Evolutionary conservation across 164 flowering plant species (phyloP).

Genomic region (Aristolochia californica): DNA sequence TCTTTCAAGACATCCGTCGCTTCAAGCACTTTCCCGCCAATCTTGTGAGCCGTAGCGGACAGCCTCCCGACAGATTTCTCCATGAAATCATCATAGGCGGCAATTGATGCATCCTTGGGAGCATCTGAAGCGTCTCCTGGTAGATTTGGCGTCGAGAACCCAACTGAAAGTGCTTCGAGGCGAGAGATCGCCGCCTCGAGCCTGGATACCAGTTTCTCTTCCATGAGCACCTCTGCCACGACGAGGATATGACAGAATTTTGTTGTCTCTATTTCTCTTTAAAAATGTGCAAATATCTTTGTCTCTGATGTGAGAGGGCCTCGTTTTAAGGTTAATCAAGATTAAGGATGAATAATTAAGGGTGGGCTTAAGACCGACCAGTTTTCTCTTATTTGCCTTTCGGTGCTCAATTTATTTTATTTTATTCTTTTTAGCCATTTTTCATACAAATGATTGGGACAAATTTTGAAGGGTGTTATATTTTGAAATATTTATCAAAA

Average conservation of each 20-base stretch:
- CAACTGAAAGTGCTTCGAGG: constrained; percentile 50
- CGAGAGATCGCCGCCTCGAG: constrained; percentile 82
- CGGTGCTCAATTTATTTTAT: too few species aligned
- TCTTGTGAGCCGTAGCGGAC: constrained; percentile 62
- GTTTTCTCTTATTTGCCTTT: too few species aligned
- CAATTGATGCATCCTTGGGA: constrained; percentile 47
- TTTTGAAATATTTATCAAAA: too few species aligned
- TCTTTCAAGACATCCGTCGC: constrained; percentile 48
- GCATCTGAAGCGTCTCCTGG: constrained; percentile 5
- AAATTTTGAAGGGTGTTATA: too few species aligned
- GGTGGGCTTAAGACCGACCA: too few species aligned
- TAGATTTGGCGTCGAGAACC: constrained; percentile 4
- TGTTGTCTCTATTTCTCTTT: too few species aligned
- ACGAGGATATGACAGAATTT: background rate
- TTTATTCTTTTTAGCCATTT: too few species aligned
- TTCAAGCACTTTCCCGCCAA: constrained; percentile 78
- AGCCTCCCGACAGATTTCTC: constrained; percentile 39
- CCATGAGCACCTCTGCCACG: constrained; percentile 29
- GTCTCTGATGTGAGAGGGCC: too few species aligned
- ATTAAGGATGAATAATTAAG: too few species aligned
- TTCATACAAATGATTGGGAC: too few species aligned
- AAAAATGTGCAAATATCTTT: too few species aligned
- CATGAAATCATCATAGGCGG: constrained; percentile 61
- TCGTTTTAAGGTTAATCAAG: too few species aligned
- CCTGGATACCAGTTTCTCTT: constrained; percentile 63